A percentile compares a stretch with the other conserved stretches of the same genome.
phyloP scores from a whole-genome alignment of 148 eudicot genomes.

The Cornus controversa region DNA sequence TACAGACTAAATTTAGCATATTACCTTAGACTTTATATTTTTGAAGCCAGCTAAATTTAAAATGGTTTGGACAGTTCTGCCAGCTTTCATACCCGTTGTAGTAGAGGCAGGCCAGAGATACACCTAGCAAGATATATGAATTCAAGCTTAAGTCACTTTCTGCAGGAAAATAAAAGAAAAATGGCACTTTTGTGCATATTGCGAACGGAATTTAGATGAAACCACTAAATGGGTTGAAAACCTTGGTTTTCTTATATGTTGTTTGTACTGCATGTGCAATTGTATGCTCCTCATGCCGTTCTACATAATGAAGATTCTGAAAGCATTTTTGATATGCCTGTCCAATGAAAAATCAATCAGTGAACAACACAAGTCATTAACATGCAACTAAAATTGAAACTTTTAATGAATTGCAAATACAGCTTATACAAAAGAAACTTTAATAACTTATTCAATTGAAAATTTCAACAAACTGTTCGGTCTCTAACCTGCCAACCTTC shows the following conservation, averaged over 20 bases:
- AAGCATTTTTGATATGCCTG: conserved; percentile 94
- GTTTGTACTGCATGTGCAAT: conserved; percentile 95
- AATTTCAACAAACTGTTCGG: too few species aligned
- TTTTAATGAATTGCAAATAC: background rate
- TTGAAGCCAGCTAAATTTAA: conserved; percentile 85
- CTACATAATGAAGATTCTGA: conserved; percentile 85
- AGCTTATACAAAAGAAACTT: background rate
- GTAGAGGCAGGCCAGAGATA: conserved; percentile 93
- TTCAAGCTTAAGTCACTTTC: conserved; percentile 4
- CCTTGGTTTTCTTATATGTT: conserved; percentile 92
- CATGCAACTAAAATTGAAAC: background rate
- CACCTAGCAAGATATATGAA: conserved; percentile 38
- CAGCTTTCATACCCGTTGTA: conserved; percentile 79
- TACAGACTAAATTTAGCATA: background rate
- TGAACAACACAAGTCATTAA: background rate
- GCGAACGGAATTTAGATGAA: background rate
- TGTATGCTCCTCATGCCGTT: conserved; percentile 90
- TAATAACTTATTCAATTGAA: background rate
- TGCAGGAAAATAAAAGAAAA: background rate
- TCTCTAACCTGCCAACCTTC: too few species aligned
- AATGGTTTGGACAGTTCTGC: conserved; percentile 67
- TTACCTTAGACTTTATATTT: conserved; percentile 90
- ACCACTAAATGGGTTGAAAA: conserved; percentile 17
- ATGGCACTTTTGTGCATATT: background rate
- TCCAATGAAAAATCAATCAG: conserved; percentile 5